Base-by-base conservation (phyloP, 2,329 filamentous ascomycete species). In the Fusarium begoniae region DNA sequence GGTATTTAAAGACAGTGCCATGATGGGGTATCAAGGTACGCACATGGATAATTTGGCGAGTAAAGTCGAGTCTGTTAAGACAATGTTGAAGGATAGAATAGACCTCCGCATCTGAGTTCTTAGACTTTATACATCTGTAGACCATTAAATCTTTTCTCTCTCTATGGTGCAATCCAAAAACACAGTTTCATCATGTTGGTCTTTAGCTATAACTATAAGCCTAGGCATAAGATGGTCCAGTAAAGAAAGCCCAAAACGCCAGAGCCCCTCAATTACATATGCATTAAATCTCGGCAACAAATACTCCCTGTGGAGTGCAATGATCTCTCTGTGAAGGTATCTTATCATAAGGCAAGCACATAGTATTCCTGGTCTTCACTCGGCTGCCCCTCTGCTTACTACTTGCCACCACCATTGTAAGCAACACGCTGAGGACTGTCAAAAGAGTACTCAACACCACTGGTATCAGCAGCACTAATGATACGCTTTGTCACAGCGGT, bases 401-500 rank as follows among this genome's bases (percentile, higher is more conserved):
- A 72, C 18, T 43, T 40, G 6, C 70, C 68, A 28, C 28, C 20
- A 8, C 24, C 69, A 30, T 72, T 72, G 8, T 72, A 74, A 5
- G 66, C 56, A 26, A 62, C 17, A 6, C 30, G 53, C 22, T 69
- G 45, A 7, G 18, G 15, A 28, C 65, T 63, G 2, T 57, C 65
- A 2, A 30, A 7, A 6, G 65, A 15, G n/a, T 67, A n/a, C 4
- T 8, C 9, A 43, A 72, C 51, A 32, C 32, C 22, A 24, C 17
- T 43, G 5, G 8, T 8, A 18, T 30, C 17, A 20, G 67, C 67
- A 35, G 63, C 51, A 30, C 14, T 10, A n/a, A 66, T 30, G 8
- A 75, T 72, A 20, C 64, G 64, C 9, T 65, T 62, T 5, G 61
- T 62, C 1, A 75, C 64, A 15, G 64, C 61, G 7, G 5, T 1